phyloP scores from a whole-genome alignment of 2,329 filamentous ascomycete species.

The Seiridium cupressi region DNA sequence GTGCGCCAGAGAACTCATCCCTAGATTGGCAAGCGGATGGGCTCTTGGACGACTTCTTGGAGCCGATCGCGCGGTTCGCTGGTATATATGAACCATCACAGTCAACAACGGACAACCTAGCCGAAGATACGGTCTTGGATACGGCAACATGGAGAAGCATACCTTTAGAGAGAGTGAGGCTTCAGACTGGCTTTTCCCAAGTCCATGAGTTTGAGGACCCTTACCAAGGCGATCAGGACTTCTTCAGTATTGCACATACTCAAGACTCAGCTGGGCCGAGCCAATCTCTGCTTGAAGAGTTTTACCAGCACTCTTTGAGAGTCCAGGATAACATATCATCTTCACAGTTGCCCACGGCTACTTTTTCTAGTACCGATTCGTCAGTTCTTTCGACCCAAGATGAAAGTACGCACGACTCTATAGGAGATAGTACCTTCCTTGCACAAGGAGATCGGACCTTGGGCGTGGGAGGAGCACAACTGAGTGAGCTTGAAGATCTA shows the following conservation, averaged over 20 bases:
- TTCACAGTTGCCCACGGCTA: constrained; percentile 49
- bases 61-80: constrained; percentile 38
- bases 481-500: constrained; percentile 67
- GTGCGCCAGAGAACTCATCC: constrained; percentile 54
- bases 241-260: constrained; percentile 46
- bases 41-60: constrained; percentile 48
- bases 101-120: constrained; percentile 17
- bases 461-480: constrained; percentile 31
- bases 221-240: constrained; percentile 35
- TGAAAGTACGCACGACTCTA: constrained; percentile 26
- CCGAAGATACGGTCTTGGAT: constrained; percentile 16
- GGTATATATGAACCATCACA: constrained; percentile 17
- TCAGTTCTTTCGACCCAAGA: constrained; percentile 36
- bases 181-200: constrained; percentile 55
- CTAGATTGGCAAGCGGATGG: constrained; percentile 52
- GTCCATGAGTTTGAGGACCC: constrained; percentile 33
- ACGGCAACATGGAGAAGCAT: constrained; percentile 54
- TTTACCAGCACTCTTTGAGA: constrained; percentile 76
- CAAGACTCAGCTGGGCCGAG: constrained; percentile 31
- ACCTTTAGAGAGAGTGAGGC: constrained; percentile 41
- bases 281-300: constrained; percentile 52
- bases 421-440: constrained; percentile 19
- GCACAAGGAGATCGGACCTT: constrained; percentile 17
- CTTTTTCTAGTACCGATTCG: constrained; percentile 23
- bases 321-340: constrained; percentile 65